These are phyloP conservation scores for Barnettozyma pratensis DNA, from an alignment of 805 yeast species.

Conservation along the genomic window DNA sequence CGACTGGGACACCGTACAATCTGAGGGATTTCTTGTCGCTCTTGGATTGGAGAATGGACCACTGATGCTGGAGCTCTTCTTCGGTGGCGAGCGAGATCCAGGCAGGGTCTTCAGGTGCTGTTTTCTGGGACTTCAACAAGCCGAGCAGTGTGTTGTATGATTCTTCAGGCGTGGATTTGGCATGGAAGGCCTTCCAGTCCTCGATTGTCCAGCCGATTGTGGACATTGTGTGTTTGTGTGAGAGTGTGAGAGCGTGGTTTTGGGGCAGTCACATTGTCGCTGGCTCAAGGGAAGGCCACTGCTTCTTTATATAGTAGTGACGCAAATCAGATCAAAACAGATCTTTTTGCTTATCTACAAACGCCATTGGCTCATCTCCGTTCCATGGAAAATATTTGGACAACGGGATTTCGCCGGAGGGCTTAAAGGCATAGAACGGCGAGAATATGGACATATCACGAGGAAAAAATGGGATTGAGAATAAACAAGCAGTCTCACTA, in stretches of 20 bases:
- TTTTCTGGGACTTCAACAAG: conserved; percentile 42
- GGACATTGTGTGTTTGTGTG: conserved; percentile 11
- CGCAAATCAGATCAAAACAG: background rate
- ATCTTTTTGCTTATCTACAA: background rate
- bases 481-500: no score
- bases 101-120: conserved; percentile 64
- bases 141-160: conserved; percentile 47
- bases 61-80: conserved; percentile 67
- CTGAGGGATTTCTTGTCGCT: conserved; percentile 51
- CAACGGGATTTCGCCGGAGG: background rate
- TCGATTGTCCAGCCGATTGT: conserved; percentile 69
- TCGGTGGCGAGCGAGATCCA: conserved; percentile 80
- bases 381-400: no score
- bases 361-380: background rate
- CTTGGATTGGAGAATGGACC: conserved; percentile 67
- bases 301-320: background rate
- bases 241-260: background rate
- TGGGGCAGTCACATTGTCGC: no score
- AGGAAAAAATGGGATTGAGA: no score
- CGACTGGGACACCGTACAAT: conserved; percentile 91
- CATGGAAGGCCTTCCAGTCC: conserved; percentile 75
- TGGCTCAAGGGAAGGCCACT: background rate
- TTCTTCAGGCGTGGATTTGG: conserved; percentile 50
- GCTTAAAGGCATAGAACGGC: no score
- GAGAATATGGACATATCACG: no score